Percentiles rank a stretch among this genome's conserved stretches.
Evolutionary conservation across 257 asterid species (phyloP).

Genomic region (Datura wrightii): DNA sequence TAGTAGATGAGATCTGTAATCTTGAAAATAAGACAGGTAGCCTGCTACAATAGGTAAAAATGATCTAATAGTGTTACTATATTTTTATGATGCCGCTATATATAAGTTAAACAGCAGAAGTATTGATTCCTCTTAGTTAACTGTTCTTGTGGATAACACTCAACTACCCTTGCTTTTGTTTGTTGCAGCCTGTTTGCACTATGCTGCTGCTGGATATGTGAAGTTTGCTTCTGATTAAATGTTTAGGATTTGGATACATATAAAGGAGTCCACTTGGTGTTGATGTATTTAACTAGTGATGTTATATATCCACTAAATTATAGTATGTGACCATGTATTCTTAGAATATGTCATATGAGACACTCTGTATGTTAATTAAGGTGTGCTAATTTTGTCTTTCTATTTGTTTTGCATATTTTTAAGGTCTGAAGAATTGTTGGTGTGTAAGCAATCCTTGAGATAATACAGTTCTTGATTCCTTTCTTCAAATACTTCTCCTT

Average conservation of each 20-base stretch:
- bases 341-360: not conserved
- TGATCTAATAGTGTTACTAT: too few species aligned
- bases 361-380: not conserved
- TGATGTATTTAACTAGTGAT: conserved; percentile 23
- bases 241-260: not conserved
- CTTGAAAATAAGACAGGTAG: too few species aligned
- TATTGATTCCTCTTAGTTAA: too few species aligned
- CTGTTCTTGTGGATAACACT: too few species aligned
- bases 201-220: conserved; percentile 85
- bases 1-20: too few species aligned
- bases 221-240: conserved; percentile 46
- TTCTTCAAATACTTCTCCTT: not conserved
- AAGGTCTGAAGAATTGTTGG: not conserved
- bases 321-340: not conserved
- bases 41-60: too few species aligned
- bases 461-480: not conserved
- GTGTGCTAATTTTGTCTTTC: not conserved
- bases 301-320: not conserved
- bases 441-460: not conserved
- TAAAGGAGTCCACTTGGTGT: not conserved
- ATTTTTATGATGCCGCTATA: too few species aligned
- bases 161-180: not conserved
- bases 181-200: conserved; percentile 67
- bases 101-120: too few species aligned
- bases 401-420: not conserved